Evolutionary conservation across 2,329 filamentous ascomycete species (phyloP).

Genomic region (Cordyceps cicadae): DNA sequence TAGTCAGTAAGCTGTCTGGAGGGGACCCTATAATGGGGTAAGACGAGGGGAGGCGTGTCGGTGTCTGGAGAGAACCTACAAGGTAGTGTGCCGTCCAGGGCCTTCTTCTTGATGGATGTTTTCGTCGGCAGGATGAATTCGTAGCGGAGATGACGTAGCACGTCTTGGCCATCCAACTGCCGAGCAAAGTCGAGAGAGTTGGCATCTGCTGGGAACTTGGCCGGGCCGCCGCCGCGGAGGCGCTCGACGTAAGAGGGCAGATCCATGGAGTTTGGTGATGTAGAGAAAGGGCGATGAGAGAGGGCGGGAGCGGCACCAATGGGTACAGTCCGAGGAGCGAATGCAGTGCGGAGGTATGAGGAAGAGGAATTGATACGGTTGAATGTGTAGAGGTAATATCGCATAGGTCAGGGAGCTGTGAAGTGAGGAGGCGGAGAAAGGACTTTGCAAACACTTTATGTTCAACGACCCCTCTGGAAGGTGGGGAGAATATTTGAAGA

Average conservation of each 20-base stretch:
- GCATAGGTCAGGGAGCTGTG: background rate
- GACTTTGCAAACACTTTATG: conserved; percentile 12
- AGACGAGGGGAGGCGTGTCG: background rate
- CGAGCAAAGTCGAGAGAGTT: conserved; percentile 40
- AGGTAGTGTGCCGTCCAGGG: conserved; percentile 38
- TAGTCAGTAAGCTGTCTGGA: background rate
- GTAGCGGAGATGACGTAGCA: conserved; percentile 51
- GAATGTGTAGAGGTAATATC: background rate
- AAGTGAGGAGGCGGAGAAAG: background rate
- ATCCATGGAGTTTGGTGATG: conserved; percentile 25
- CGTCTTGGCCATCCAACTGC: conserved; percentile 51
- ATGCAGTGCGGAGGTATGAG: background rate
- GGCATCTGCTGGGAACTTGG: conserved; percentile 40
- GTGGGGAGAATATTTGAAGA: conserved; percentile 3
- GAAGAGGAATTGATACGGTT: background rate
- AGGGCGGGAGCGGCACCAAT: background rate
- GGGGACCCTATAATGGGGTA: background rate
- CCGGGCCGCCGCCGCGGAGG: conserved; percentile 32
- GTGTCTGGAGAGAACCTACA: conserved; percentile 20
- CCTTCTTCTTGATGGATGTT: conserved; percentile 58
- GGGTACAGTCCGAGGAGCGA: background rate
- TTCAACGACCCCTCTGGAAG: conserved; percentile 18
- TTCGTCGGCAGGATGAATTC: conserved; percentile 75
- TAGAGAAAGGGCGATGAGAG: background rate
- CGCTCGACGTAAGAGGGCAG: conserved; percentile 29